Evolutionary conservation across 148 eudicot species (phyloP), one percentile per base, ranked within the genome.

Genomic region (Arbutus unedo): DNA sequence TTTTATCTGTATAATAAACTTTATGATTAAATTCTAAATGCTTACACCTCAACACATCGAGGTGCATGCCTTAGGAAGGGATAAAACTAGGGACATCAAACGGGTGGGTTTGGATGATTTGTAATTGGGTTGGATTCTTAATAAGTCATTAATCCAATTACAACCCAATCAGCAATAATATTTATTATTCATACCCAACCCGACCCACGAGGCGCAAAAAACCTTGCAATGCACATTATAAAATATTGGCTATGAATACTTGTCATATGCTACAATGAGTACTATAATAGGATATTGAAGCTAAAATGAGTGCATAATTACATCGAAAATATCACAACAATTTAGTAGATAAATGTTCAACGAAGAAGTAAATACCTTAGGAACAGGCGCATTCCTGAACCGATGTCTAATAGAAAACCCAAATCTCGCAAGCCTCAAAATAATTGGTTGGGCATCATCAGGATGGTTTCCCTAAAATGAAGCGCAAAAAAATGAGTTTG

Each of bases 401-500:
- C 96, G 88, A 86, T 96, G 90, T 90, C 87, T 91, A 56, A 96
- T 85, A 15, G 93, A 82, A 86, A 89, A 96, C 25, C 97, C 94
- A 59, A 23, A 57, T 85, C 80, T 96, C 48, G 91, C 91, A 81
- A 90, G 84, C 91, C 87, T 93, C 79, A 96, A 71, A 4, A 86
- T 18, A 70, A 96, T 88, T 59, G 97, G 98, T 67, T 77, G 89
- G 68, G 89, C 87, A 87, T 90, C 94, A 16, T 85, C 91, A 31
- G 95, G 99, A 82, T 96, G 97, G 64, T 88, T 86, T 81, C 99
- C 99, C 99, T 96, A 87, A 83, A 59, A 84, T 6, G 16, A 79
- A 79, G 71, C 7, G 18, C 71, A 43, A 18, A 11, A 74, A 81
- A 76, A 79, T 74, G 23, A 73, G 68, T 49, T 57, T 78, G 74